Evolutionary conservation across 106 monocot genomes (phyloP).

Genomic region (Dendrobium chrysotoxum): DNA sequence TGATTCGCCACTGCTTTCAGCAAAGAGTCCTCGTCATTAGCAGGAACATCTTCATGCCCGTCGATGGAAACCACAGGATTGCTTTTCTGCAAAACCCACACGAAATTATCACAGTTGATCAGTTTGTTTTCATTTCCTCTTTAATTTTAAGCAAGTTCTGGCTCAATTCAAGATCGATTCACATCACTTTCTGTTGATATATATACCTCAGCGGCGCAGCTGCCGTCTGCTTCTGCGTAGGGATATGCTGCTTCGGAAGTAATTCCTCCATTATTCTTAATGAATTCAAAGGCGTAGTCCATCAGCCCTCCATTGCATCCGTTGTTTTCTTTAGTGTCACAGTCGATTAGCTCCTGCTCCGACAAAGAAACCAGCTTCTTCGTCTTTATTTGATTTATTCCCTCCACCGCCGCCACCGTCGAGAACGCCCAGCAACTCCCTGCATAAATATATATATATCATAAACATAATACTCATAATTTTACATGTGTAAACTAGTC

Average conservation of each 20-base stretch:
- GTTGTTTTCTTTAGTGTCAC: conserved; percentile 32
- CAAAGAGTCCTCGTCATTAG: conserved; percentile 34
- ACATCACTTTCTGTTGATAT: too few species aligned
- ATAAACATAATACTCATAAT: too few species aligned
- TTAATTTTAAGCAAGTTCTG: too few species aligned
- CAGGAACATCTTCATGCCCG: conserved; percentile 35
- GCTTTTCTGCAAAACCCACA: conserved; percentile 13
- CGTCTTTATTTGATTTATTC: conserved; percentile 67
- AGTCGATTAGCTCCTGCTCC: conserved; percentile 82
- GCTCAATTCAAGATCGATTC: too few species aligned
- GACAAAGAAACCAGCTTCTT: conserved; percentile 53
- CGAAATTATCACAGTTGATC: background rate
- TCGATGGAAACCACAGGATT: conserved; percentile 20
- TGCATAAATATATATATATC: conserved; percentile 1
- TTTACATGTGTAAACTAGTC: too few species aligned
- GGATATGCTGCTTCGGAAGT: conserved; percentile 35
- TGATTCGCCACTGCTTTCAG: conserved; percentile 47
- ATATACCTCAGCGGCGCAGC: conserved; percentile 22
- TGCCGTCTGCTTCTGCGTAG: conserved; percentile 19
- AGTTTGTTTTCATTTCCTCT: background rate
- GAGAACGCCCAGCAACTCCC: conserved; percentile 94
- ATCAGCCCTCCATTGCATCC: conserved; percentile 44
- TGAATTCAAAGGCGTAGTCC: conserved; percentile 49
- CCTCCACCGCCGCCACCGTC: conserved; percentile 57
- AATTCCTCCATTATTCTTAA: conserved; percentile 33